Conservation (phyloP, 2,329 filamentous ascomycete genomes). For the Cladosporium phlei region DNA sequence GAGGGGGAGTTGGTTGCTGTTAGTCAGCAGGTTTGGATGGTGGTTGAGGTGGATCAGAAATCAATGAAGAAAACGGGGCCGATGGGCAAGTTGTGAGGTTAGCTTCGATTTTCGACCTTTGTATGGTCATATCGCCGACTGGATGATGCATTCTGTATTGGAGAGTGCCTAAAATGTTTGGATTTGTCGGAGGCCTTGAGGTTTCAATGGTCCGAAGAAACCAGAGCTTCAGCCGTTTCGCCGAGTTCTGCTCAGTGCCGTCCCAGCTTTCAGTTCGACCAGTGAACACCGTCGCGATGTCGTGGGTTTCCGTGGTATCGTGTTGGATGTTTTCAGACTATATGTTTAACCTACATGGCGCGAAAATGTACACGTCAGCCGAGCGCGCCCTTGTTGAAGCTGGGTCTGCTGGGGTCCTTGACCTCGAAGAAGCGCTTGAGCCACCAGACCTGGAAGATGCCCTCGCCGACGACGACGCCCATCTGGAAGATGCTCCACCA, state of each 20-base stretch:
- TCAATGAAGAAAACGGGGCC: background rate
- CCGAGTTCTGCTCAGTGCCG: too few species aligned
- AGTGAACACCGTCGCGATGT: too few species aligned
- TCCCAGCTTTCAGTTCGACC: background rate
- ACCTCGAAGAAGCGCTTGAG: constrained; percentile 72
- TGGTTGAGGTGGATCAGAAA: constrained; percentile 16
- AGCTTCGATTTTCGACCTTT: too few species aligned
- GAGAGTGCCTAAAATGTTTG: too few species aligned
- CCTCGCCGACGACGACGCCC: constrained; percentile 80
- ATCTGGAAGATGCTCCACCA: constrained; percentile 99
- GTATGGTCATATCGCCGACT: too few species aligned
- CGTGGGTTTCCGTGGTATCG: background rate
- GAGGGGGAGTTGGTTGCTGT: constrained; percentile 16
- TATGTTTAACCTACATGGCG: constrained; percentile 35
- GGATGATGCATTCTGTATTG: too few species aligned
- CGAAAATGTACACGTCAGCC: constrained; percentile 21
- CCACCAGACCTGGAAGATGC: constrained; percentile 99
- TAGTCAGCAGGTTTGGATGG: constrained; percentile 17
- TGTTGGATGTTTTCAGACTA: constrained; percentile 27
- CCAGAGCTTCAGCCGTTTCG: too few species aligned
- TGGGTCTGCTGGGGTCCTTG: constrained; percentile 26
- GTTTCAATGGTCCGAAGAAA: too few species aligned
- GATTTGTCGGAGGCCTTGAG: too few species aligned
- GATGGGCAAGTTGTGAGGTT: constrained; percentile 5
- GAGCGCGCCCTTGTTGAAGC: constrained; percentile 26